Percentiles rank a stretch among this genome's conserved stretches.
Evolutionary conservation across 139 green algal species (phyloP).

Genomic region (Chlorella sp.): DNA sequence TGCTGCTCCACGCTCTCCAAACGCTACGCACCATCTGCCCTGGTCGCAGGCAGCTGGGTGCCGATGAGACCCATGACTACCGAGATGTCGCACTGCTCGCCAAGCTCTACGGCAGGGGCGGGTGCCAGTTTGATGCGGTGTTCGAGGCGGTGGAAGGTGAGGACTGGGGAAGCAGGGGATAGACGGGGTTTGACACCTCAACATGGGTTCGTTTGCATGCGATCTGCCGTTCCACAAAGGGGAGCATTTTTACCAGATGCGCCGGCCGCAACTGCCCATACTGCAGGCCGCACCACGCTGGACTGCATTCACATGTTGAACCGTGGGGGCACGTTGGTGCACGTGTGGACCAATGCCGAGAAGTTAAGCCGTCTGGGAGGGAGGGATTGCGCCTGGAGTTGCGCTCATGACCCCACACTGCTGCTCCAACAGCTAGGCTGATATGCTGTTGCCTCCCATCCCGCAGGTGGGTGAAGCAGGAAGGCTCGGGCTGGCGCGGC

Average conservation of each 20-base stretch:
- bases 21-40: background rate
- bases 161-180: background rate
- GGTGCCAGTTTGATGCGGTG: conserved; percentile 10
- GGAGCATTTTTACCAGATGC: too few species aligned
- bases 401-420: background rate
- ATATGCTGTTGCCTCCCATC: too few species aligned
- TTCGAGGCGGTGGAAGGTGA: conserved; percentile 14
- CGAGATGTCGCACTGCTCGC: background rate
- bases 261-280: background rate
- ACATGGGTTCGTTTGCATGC: too few species aligned
- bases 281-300: conserved; percentile 3
- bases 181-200: too few species aligned
- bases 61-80: conserved; percentile 9
- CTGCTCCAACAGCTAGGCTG: background rate
- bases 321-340: background rate
- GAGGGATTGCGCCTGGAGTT: background rate
- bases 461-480: conserved; percentile 24
- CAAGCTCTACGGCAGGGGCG: background rate
- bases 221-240: too few species aligned
- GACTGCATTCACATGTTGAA: background rate
- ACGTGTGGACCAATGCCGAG: conserved; percentile 26
- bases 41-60: conserved; percentile 21
- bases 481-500: background rate
- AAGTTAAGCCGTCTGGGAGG: background rate
- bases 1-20: background rate